Evolutionary conservation across 148 eudicot species (phyloP), one percentile per base, ranked within the genome.

Genomic region (Chenopodium berlandieri): DNA sequence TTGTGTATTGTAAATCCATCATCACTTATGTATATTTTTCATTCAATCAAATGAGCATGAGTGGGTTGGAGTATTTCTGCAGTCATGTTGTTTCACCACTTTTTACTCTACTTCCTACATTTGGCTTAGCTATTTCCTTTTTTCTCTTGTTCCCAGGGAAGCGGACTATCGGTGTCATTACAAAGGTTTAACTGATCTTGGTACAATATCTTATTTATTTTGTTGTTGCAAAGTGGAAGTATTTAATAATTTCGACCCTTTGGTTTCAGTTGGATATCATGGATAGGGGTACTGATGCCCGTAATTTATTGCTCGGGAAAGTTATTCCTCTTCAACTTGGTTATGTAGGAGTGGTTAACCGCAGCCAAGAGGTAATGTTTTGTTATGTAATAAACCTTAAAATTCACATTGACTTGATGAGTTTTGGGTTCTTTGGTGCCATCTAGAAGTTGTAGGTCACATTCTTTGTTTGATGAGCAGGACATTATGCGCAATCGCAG

Each of bases 271-370:
- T 94, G 89, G 98, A 94, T 87, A 94, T 94, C 50, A 94, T 94
- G 98, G 98, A 94, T 77, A 87, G 97, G 98, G 98, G 98, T 65
- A 94, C 98, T 72, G 92, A 92, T 89, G 97, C 98, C 54, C 90
- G 94, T 81, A 87, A 94, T 79, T 89, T 94, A 75, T 89, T 94
- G 82, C 94, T 92, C 73, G 98, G 98, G 75, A 92, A 92, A 88
- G 95, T 94, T 75, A 88, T 94, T 50, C 98, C 94, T 44, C 98
- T 94, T 78, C 93, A 90, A 48, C 97, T 93, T 85, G 98, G 98
- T 80, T 94, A 91, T 81, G 84, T 94, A 62, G 98, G 98, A 46
- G 95, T 94, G 50, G 98, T 94, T 48, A 92, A 94, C 82, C 97
- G 97, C 63, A 89, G 98, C 84, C 98, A 94, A 87, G 92, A 92